These are phyloP conservation scores for Melanogaster broomeanus DNA, from an alignment of 768 basidiomycete species.

Conservation along the genomic window DNA sequence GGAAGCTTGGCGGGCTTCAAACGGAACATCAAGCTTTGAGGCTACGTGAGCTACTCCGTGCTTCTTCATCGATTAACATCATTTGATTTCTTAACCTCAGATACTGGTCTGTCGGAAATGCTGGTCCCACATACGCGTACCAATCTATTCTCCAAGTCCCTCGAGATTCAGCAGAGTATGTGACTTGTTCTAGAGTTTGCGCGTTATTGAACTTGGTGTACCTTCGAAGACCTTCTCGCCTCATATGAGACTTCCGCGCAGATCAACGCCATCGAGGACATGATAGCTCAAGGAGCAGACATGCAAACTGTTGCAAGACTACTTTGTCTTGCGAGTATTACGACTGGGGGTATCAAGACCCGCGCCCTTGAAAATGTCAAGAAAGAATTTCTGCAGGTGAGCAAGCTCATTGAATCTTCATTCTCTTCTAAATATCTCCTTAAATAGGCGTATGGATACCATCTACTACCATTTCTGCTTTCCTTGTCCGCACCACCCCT, in stretches of 20 bases:
- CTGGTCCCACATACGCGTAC: conserved; percentile 82
- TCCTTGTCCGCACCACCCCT: conserved; percentile 69
- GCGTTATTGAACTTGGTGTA: conserved; percentile 8
- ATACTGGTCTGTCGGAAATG: conserved; percentile 93
- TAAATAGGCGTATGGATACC: conserved; percentile 71
- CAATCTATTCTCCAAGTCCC: conserved; percentile 85
- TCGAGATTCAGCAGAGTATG: conserved; percentile 96
- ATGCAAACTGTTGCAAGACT: conserved; percentile 78
- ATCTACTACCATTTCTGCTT: conserved; percentile 66
- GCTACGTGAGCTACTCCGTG: conserved; percentile 62
- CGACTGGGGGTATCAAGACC: conserved; percentile 81
- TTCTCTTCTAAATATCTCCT: conserved; percentile 20
- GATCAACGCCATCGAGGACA: conserved; percentile 83
- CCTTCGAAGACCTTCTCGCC: conserved; percentile 78
- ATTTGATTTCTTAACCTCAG: conserved; percentile 41
- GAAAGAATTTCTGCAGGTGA: conserved; percentile 84
- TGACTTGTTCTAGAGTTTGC: background rate
- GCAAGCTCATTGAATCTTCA: conserved; percentile 4
- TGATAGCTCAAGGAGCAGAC: conserved; percentile 86
- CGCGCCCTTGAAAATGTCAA: conserved; percentile 88
- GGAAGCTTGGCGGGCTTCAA: conserved; percentile 90
- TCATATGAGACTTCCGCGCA: conserved; percentile 85
- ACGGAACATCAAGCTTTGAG: conserved; percentile 87
- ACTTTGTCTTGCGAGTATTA: conserved; percentile 84
- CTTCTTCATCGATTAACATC: conserved; percentile 1